Evolutionary conservation across 768 basidiomycete species (phyloP).

Genomic region (Tulasnella sp.): DNA sequence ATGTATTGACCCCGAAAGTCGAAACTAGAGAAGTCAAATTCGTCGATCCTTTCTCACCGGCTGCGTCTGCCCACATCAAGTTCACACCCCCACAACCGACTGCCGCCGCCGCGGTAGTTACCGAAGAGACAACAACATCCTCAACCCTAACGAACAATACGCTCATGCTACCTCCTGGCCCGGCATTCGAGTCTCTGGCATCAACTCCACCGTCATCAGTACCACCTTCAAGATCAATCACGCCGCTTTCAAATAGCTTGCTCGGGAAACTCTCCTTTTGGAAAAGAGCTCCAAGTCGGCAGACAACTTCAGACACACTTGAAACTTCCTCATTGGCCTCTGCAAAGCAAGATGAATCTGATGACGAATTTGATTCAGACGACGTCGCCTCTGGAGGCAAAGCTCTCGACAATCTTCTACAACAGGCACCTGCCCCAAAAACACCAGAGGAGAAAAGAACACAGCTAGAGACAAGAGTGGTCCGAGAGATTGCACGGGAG

Average conservation of each 20-base stretch:
- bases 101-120: neutral
- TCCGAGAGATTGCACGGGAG: constrained; percentile 65
- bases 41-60: neutral
- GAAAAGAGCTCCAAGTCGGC: neutral
- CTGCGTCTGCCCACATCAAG: constrained; percentile 1
- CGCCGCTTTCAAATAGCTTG: neutral
- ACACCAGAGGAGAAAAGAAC: constrained; percentile 53
- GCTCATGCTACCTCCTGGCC: constrained; percentile 4
- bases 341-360: neutral
- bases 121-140: neutral
- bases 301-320: neutral
- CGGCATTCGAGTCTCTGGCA: neutral
- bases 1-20: neutral
- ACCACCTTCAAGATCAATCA: constrained; percentile 1
- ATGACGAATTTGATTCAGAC: neutral
- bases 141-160: neutral
- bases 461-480: constrained; percentile 73
- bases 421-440: constrained; percentile 42
- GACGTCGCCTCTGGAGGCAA: neutral
- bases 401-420: neutral
- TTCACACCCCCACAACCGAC: constrained; percentile 8
- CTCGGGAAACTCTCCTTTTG: constrained; percentile 1
- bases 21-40: neutral
- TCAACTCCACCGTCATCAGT: neutral
- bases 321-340: neutral